Percentiles rank a stretch among this genome's conserved stretches.
Evolutionary conservation across 768 basidiomycete genomes (phyloP).

Genomic region (Tulasnella sp.): DNA sequence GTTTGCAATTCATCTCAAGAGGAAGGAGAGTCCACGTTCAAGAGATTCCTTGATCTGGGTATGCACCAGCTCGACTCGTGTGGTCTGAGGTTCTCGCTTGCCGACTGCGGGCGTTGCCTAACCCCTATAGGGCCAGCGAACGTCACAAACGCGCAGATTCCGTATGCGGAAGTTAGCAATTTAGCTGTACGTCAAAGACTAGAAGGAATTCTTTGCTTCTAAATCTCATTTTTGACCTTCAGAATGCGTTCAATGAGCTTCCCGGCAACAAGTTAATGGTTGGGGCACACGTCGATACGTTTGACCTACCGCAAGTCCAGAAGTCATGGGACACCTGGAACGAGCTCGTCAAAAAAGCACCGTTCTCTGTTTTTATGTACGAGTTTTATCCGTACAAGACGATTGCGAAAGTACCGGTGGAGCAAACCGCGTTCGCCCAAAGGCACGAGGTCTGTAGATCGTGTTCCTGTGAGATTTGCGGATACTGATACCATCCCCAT

Average conservation of each 20-base stretch:
- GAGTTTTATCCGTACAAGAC: background rate
- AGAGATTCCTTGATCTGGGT: background rate
- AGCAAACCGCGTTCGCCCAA: conserved; percentile 1
- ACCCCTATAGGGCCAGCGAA: background rate
- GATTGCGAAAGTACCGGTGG: conserved; percentile 6
- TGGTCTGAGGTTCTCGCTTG: background rate
- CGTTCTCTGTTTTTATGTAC: background rate
- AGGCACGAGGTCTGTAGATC: background rate
- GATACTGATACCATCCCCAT: background rate
- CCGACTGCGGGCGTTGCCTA: background rate
- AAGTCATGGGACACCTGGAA: background rate
- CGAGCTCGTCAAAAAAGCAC: background rate
- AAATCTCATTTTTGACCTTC: background rate
- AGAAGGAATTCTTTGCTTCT: no score
- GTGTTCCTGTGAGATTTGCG: background rate
- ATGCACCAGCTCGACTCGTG: background rate
- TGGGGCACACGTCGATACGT: background rate
- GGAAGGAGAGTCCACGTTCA: background rate
- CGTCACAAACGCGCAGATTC: background rate
- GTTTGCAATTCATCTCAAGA: background rate
- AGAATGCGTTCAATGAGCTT: background rate
- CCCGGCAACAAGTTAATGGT: background rate
- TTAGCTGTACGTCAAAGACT: background rate
- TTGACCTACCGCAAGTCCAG: background rate
- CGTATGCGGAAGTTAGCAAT: background rate